Conservation (phyloP, 108 stramenopile genomes). For the Pseudonitzschia multistriata region DNA sequence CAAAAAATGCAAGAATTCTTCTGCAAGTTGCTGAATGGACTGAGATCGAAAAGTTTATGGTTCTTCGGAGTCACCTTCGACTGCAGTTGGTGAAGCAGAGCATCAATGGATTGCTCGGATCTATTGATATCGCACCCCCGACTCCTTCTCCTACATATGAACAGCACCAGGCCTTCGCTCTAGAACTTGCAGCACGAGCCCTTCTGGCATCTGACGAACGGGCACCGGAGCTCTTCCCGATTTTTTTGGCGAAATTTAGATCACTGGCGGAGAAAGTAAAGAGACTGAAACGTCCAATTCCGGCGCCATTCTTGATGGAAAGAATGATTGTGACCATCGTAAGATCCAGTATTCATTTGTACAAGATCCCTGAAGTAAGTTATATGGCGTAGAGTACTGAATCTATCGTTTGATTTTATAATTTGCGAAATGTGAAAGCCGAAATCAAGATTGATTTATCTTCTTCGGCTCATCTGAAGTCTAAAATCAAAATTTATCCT, state of each 20-base stretch:
- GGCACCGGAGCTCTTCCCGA: constrained; percentile 56
- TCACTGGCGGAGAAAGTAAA: constrained; percentile 26
- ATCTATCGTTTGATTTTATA: too few relatives aligned
- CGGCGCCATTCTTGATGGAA: constrained; percentile 68
- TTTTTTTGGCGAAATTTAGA: constrained; percentile 68
- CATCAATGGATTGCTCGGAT: constrained; percentile 47
- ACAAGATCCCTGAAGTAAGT: constrained; percentile 51
- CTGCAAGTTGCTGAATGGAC: constrained; percentile 43
- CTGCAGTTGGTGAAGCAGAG: constrained; percentile 46
- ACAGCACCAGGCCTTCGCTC: constrained; percentile 66
- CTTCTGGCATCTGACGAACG: constrained; percentile 58
- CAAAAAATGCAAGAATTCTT: constrained; percentile 43
- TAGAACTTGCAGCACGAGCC: constrained; percentile 68
- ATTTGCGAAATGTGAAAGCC: too few relatives aligned
- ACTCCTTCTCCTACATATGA: constrained; percentile 60
- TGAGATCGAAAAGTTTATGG: constrained; percentile 66
- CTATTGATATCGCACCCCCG: constrained; percentile 50
- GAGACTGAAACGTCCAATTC: constrained; percentile 11
- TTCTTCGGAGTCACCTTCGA: constrained; percentile 41
- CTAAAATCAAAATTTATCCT: not conserved
- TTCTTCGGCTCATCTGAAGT: not conserved
- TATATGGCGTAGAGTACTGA: not conserved
- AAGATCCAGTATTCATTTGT: constrained; percentile 73
- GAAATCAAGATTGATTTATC: too few relatives aligned
- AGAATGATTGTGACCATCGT: constrained; percentile 72